These are phyloP conservation scores for Cyberlindnera maritima DNA, from an alignment of 805 yeast genomes.

Conservation along the genomic window DNA sequence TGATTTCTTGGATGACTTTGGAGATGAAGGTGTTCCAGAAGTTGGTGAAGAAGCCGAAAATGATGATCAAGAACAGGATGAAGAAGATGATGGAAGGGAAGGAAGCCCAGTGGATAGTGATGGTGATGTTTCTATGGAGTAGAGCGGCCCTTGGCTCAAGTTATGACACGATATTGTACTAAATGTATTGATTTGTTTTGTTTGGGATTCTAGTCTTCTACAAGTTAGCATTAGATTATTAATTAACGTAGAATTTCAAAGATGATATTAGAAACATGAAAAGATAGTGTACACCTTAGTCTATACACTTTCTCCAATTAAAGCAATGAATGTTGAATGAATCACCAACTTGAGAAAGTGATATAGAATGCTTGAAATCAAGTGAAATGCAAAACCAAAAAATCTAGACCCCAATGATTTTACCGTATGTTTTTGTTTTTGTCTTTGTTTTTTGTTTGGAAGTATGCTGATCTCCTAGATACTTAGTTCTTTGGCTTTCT, in stretches of 20 bases:
- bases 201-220: too few relatives aligned
- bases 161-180: not conserved
- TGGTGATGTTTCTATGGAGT: constrained; percentile 25
- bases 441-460: not conserved
- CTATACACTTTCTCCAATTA: too few relatives aligned
- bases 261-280: too few relatives aligned
- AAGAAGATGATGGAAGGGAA: not conserved
- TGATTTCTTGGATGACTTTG: constrained; percentile 4
- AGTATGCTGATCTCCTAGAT: not conserved
- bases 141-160: not conserved
- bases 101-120: constrained; percentile 13
- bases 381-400: not conserved
- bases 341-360: too few relatives aligned
- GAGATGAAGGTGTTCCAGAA: not conserved
- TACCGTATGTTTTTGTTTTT: not conserved
- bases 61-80: too few relatives aligned
- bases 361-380: too few relatives aligned
- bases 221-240: too few relatives aligned
- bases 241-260: too few relatives aligned
- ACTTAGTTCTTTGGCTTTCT: constrained; percentile 61
- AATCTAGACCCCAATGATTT: not conserved
- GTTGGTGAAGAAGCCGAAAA: constrained; percentile 1
- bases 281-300: too few relatives aligned
- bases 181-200: too few relatives aligned
- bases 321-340: too few relatives aligned